These are phyloP conservation scores for Solanum neorickii DNA, from an alignment of 257 asterid species.

Conservation along the genomic window DNA sequence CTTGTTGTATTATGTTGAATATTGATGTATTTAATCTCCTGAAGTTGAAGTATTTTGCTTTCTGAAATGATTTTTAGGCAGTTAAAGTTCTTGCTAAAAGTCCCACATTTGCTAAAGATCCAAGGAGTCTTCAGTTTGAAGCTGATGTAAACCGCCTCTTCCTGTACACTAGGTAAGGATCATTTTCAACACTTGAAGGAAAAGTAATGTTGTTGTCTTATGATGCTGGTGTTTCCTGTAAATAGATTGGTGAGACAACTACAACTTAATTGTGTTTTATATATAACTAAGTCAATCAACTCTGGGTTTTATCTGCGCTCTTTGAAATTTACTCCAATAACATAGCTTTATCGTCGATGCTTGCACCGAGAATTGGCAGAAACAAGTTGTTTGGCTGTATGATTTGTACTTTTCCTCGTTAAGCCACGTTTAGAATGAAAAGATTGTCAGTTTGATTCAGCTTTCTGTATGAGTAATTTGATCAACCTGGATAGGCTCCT, in stretches of 20 bases:
- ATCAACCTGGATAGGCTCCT: not conserved
- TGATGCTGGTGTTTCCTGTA: not conserved
- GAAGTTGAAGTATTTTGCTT: not conserved
- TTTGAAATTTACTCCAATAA: not conserved
- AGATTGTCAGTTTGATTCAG: not conserved
- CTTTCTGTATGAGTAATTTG: not conserved
- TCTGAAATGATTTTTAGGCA: conserved; percentile 32
- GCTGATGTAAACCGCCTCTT: conserved; percentile 77
- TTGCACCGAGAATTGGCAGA: not conserved
- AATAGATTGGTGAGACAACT: not conserved
- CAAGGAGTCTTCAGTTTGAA: conserved; percentile 73
- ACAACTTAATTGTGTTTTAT: not conserved
- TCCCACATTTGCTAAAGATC: conserved; percentile 60
- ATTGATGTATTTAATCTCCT: not conserved
- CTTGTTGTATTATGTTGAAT: not conserved
- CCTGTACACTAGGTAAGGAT: conserved; percentile 65
- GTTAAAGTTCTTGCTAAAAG: conserved; percentile 88
- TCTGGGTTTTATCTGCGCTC: not conserved
- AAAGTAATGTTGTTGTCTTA: not conserved
- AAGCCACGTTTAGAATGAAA: not conserved
- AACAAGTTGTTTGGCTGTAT: not conserved
- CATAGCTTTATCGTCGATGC: not conserved
- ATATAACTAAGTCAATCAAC: not conserved
- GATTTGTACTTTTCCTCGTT: not conserved
- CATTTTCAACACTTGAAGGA: not conserved